Evolutionary conservation across 2,329 filamentous ascomycete species (phyloP).

Genomic region (Epicoccum sorghinum): DNA sequence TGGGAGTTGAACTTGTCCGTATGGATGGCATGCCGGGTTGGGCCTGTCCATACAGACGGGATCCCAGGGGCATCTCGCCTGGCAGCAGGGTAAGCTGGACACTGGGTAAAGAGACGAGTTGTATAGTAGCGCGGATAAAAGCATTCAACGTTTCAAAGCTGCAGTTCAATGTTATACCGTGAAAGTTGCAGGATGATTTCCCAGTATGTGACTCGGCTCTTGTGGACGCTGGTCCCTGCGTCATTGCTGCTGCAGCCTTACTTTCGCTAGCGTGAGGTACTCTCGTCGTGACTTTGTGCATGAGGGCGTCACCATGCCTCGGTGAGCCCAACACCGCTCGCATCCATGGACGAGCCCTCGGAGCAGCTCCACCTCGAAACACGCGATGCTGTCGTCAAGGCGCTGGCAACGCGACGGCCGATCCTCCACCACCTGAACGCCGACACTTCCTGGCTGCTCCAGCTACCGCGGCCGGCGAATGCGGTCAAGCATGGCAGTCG

Average conservation of each 20-base stretch:
- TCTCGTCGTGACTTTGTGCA: slow-evolving; percentile 2
- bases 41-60: too few relatives aligned
- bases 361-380: slow-evolving; percentile 53
- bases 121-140: too few relatives aligned
- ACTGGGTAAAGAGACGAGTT: too few relatives aligned
- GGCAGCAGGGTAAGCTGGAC: too few relatives aligned
- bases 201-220: too few relatives aligned
- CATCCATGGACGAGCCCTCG: slow-evolving; percentile 42
- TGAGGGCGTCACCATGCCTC: slow-evolving; percentile 9
- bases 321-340: slow-evolving; percentile 11
- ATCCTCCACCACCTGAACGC: slow-evolving; percentile 70
- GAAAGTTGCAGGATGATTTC: too few relatives aligned
- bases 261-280: background rate
- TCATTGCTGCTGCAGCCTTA: slow-evolving; percentile 2
- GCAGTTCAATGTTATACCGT: too few relatives aligned
- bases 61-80: too few relatives aligned
- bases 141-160: too few relatives aligned
- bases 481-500: slow-evolving; percentile 52
- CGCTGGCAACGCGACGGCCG: slow-evolving; percentile 54
- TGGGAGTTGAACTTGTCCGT: too few relatives aligned
- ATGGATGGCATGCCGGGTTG: too few relatives aligned
- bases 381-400: slow-evolving; percentile 47
- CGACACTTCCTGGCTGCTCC: slow-evolving; percentile 71
- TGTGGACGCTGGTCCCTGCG: slow-evolving; percentile 19
- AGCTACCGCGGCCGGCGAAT: slow-evolving; percentile 62